Percentiles rank a stretch among this genome's conserved stretches.
Conservation (phyloP, 1,139 yeast species). For the Pichia sp. region DNA sequence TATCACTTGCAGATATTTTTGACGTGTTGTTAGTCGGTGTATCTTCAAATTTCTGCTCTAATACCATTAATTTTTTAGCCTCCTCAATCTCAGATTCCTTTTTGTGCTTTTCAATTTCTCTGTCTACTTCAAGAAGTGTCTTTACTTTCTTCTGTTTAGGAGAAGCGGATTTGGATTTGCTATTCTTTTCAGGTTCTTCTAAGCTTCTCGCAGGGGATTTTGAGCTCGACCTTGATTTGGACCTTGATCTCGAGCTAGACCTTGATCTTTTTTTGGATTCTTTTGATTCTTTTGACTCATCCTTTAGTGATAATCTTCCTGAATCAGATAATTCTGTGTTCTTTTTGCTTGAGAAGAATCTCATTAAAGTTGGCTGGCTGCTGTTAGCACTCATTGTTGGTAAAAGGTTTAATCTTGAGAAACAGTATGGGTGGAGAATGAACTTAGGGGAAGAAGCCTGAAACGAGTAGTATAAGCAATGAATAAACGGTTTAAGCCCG, state of each 20-base stretch:
- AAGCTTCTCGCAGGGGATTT: neutral
- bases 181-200: neutral
- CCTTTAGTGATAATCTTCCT: neutral
- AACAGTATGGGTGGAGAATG: neutral
- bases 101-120: constrained; percentile 22
- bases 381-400: constrained; percentile 6
- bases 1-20: neutral
- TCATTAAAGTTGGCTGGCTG: constrained; percentile 17
- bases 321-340: neutral
- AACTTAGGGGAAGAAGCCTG: neutral
- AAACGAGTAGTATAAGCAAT: neutral
- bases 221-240: constrained; percentile 12
- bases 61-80: constrained; percentile 22
- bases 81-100: constrained; percentile 23
- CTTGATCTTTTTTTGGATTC: constrained; percentile 3
- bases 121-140: constrained; percentile 10
- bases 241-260: constrained; percentile 10
- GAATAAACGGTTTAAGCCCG: neutral
- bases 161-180: constrained; percentile 1
- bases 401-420: neutral
- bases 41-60: constrained; percentile 6
- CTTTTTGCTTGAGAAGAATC: constrained; percentile 18
- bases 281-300: neutral
- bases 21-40: neutral
- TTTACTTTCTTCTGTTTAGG: constrained; percentile 8